Percentiles rank a stretch among this genome's conserved stretches.
Conservation (phyloP, 208 protist genomes). For the Crithidia fasciculata region DNA sequence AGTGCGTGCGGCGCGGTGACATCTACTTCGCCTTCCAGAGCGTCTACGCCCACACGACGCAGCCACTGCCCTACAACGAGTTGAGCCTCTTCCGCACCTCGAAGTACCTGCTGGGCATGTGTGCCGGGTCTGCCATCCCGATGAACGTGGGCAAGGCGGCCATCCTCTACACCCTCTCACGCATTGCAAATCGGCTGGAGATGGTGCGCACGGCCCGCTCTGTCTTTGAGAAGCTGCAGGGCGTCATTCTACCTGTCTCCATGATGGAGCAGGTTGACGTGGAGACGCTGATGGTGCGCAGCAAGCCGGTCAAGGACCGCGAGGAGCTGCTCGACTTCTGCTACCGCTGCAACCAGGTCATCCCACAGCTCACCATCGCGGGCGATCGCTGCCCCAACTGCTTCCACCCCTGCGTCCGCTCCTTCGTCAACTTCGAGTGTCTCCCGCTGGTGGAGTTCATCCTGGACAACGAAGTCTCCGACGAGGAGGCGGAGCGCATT, state of each 20-base stretch:
- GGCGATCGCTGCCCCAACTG: slow-evolving; percentile 92
- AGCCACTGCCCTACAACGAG: slow-evolving; percentile 89
- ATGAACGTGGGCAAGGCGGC: slow-evolving; percentile 90
- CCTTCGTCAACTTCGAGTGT: slow-evolving; percentile 89
- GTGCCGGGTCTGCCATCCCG: slow-evolving; percentile 66
- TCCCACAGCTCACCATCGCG: slow-evolving; percentile 81
- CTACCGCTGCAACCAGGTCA: slow-evolving; percentile 90
- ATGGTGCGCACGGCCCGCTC: slow-evolving; percentile 91
- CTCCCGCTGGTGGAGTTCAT: slow-evolving; percentile 96
- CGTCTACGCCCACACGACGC: slow-evolving; percentile 87
- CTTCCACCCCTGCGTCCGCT: slow-evolving; percentile 93
- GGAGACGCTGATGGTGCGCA: slow-evolving; percentile 86
- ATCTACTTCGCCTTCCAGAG: slow-evolving; percentile 94
- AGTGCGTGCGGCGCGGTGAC: slow-evolving; percentile 82
- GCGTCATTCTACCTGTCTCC: slow-evolving; percentile 77
- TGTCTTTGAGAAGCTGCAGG: slow-evolving; percentile 90
- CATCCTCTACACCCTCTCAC: slow-evolving; percentile 88
- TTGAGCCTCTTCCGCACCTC: slow-evolving; percentile 88
- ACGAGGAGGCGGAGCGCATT: slow-evolving; percentile 90
- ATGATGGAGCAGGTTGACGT: slow-evolving; percentile 93
- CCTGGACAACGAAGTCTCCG: slow-evolving; percentile 81
- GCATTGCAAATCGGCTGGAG: slow-evolving; percentile 81
- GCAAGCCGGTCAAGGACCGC: slow-evolving; percentile 84
- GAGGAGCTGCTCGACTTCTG: slow-evolving; percentile 93
- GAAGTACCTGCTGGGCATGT: slow-evolving; percentile 82